Percentiles rank a stretch among this genome's conserved stretches.
Evolutionary conservation across 345 rosid species (phyloP).

Genomic region (Punica granatum): DNA sequence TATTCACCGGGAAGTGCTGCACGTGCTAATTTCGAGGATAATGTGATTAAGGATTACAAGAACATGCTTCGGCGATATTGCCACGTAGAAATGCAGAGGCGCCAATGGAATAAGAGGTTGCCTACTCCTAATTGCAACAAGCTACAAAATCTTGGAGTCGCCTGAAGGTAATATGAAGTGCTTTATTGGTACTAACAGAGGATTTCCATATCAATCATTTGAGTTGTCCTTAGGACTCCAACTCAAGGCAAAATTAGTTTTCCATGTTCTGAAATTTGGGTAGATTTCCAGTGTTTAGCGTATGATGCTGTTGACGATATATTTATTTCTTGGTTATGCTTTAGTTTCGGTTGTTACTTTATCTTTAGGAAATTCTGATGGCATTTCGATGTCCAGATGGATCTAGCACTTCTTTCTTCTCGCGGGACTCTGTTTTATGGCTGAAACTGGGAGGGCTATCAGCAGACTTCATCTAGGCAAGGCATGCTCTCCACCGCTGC

Average conservation of each 20-base stretch:
- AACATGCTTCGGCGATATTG: constrained; percentile 61
- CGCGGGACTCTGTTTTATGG: neutral
- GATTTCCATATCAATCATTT: neutral
- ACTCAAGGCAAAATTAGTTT: neutral
- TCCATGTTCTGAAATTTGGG: neutral
- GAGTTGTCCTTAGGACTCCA: neutral
- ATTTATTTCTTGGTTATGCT: neutral
- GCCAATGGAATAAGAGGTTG: constrained; percentile 66
- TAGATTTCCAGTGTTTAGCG: neutral
- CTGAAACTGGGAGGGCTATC: neutral
- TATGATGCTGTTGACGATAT: neutral
- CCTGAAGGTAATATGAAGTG: constrained; percentile 36
- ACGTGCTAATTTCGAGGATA: constrained; percentile 54
- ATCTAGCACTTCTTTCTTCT: neutral
- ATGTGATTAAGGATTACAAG: constrained; percentile 64
- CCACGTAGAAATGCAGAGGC: constrained; percentile 64
- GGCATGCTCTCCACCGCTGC: neutral
- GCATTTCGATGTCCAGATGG: neutral
- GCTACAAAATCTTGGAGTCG: constrained; percentile 50
- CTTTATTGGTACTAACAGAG: neutral
- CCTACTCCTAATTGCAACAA: constrained; percentile 73
- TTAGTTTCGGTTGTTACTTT: neutral
- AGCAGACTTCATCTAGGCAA: neutral
- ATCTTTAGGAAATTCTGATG: neutral
- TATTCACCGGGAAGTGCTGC: constrained; percentile 63